Evolutionary conservation across 768 basidiomycete genomes (phyloP).

Genomic region (Leucocoprinus birnbaumii): DNA sequence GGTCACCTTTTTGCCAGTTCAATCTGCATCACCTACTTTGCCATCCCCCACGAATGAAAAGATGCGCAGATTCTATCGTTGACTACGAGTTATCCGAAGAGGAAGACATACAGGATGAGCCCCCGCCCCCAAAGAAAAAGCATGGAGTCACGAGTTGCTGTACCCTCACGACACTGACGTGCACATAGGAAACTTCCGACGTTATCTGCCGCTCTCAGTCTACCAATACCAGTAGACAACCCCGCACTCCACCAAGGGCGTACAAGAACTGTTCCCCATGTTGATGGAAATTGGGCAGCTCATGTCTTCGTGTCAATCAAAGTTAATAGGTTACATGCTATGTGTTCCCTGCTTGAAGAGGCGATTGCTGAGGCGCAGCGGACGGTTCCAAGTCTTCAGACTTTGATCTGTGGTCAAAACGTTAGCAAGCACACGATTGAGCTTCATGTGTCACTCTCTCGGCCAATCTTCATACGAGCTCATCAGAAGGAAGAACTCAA

Average conservation of each 20-base stretch:
- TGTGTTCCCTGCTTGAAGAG: conserved; percentile 45
- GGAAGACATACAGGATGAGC: conserved; percentile 20
- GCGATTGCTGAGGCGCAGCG: conserved; percentile 41
- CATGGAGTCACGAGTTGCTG: conserved; percentile 15
- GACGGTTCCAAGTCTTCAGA: conserved; percentile 40
- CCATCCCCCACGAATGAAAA: conserved; percentile 29
- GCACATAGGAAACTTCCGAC: conserved; percentile 57
- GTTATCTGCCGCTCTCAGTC: conserved; percentile 46
- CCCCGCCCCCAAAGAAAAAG: conserved; percentile 39
- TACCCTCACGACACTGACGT: background rate
- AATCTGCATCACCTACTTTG: background rate
- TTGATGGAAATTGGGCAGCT: conserved; percentile 83
- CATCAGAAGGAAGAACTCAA: conserved; percentile 79
- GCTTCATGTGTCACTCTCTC: conserved; percentile 84
- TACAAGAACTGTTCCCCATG: conserved; percentile 67
- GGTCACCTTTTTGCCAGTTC: conserved; percentile 12
- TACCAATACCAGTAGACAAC: conserved; percentile 58
- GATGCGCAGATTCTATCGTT: conserved; percentile 34
- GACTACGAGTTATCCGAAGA: conserved; percentile 51
- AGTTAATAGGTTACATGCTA: conserved; percentile 36
- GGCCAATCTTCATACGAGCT: conserved; percentile 75
- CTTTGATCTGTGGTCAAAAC: conserved; percentile 21
- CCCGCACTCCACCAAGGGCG: conserved; percentile 86
- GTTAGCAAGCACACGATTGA: conserved; percentile 35
- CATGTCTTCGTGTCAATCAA: conserved; percentile 73